phyloP scores from a whole-genome alignment of 2,329 filamentous ascomycete genomes.

The Lecanicillium sp. region DNA sequence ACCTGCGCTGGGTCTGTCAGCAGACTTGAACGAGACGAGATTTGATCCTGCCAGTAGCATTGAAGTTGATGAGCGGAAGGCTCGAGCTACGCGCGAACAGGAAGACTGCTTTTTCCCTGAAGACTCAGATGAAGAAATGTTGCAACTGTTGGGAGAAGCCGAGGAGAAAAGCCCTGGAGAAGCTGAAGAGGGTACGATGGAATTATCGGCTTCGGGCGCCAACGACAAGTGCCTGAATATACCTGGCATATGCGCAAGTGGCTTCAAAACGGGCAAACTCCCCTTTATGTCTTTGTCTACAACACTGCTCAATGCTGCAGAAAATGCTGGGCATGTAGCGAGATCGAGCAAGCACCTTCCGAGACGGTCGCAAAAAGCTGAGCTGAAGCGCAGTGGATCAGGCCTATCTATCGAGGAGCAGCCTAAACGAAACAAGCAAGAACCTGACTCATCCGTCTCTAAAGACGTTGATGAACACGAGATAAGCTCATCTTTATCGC shows the following conservation, averaged over 20 bases:
- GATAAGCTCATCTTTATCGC: no score
- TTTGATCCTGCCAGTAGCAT: slow-evolving; percentile 35
- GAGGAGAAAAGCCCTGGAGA: slow-evolving; percentile 3
- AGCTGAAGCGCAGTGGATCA: slow-evolving; percentile 10
- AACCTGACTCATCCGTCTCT: not conserved
- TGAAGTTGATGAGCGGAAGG: slow-evolving; percentile 57
- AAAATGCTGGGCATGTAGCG: slow-evolving; percentile 25
- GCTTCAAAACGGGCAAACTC: slow-evolving; percentile 27
- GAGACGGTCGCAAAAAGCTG: not conserved
- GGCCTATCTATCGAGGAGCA: slow-evolving; percentile 5
- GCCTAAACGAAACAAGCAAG: slow-evolving; percentile 1
- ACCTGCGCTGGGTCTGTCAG: slow-evolving; percentile 34
- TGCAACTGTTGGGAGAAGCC: slow-evolving; percentile 18
- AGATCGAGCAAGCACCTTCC: slow-evolving; percentile 11
- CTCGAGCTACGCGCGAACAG: slow-evolving; percentile 36
- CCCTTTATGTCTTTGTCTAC: slow-evolving; percentile 28
- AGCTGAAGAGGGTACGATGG: not conserved
- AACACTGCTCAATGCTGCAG: slow-evolving; percentile 31
- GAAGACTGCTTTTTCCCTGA: slow-evolving; percentile 40
- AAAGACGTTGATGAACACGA: no score
- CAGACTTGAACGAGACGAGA: slow-evolving; percentile 13
- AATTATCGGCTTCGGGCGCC: not conserved
- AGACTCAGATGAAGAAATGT: slow-evolving; percentile 46
- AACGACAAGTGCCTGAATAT: slow-evolving; percentile 2
- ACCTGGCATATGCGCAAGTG: slow-evolving; percentile 34